Conservation (phyloP, 805 yeast species). For the Kockiozyma suomiensis region DNA sequence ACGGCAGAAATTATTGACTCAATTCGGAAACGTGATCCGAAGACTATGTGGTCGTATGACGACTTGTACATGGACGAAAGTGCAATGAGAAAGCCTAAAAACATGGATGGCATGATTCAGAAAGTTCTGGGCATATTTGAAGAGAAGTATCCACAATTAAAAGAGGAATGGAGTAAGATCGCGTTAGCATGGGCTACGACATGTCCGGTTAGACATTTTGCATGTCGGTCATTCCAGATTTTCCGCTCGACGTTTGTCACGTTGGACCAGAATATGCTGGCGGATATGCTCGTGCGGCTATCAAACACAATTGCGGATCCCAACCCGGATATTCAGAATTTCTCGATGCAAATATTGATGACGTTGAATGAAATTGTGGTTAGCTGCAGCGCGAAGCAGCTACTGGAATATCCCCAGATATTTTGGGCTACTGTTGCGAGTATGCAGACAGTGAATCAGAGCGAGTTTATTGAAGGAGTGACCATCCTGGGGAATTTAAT, state of each 20-base stretch:
- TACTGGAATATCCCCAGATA: slow-evolving; percentile 86
- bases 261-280: slow-evolving; percentile 82
- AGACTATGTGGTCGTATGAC: slow-evolving; percentile 79
- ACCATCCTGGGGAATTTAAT: slow-evolving; percentile 81
- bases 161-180: slow-evolving; percentile 79
- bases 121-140: slow-evolving; percentile 61
- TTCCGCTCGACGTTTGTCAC: slow-evolving; percentile 81
- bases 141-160: slow-evolving; percentile 52
- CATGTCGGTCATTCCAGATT: slow-evolving; percentile 93
- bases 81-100: slow-evolving; percentile 82
- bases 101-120: slow-evolving; percentile 76
- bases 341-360: slow-evolving; percentile 96
- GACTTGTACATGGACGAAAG: slow-evolving; percentile 74
- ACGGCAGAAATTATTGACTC: slow-evolving; percentile 59
- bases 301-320: slow-evolving; percentile 93
- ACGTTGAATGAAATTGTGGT: slow-evolving; percentile 91
- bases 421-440: slow-evolving; percentile 97
- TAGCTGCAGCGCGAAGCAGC: slow-evolving; percentile 72
- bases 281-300: slow-evolving; percentile 89
- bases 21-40: slow-evolving; percentile 56
- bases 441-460: slow-evolving; percentile 84
- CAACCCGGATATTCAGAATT: slow-evolving; percentile 88
- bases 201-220: slow-evolving; percentile 95
- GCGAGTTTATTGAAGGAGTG: slow-evolving; percentile 85
- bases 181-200: slow-evolving; percentile 95